phyloP scores from a whole-genome alignment of 108 stramenopile species.

The Mediolabrus comicus region DNA sequence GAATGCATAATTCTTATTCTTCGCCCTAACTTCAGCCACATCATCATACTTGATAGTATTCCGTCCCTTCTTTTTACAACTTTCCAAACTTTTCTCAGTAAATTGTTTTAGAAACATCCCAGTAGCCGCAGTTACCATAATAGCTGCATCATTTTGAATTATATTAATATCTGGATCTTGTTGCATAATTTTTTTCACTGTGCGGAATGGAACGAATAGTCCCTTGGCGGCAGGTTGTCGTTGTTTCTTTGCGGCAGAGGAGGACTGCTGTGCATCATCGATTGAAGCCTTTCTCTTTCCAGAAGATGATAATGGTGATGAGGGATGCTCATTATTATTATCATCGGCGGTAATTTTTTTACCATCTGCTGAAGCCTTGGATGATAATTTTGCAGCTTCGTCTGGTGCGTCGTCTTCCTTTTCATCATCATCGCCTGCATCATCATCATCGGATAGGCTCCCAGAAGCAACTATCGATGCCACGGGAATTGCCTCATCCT shows the following conservation, averaged over 20 bases:
- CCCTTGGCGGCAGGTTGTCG: slow-evolving; percentile 62
- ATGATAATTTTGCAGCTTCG: not conserved
- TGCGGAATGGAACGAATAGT: slow-evolving; percentile 78
- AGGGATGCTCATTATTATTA: too few species aligned
- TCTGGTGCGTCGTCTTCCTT: not conserved
- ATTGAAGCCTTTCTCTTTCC: not conserved
- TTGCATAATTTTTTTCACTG: slow-evolving; percentile 85
- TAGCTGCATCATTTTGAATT: slow-evolving; percentile 88
- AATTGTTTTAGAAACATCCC: slow-evolving; percentile 77
- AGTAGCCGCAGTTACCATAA: slow-evolving; percentile 71
- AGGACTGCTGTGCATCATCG: slow-evolving; percentile 1
- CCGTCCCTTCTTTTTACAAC: slow-evolving; percentile 65
- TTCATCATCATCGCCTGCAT: slow-evolving; percentile 1
- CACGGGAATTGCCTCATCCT: slow-evolving; percentile 10
- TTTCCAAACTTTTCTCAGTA: slow-evolving; percentile 65
- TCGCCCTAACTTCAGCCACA: slow-evolving; percentile 80
- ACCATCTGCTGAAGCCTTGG: not conserved
- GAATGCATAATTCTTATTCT: slow-evolving; percentile 63
- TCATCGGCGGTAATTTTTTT: not conserved
- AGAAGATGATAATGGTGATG: not conserved
- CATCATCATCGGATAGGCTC: not conserved
- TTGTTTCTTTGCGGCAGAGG: slow-evolving; percentile 15
- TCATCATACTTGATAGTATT: slow-evolving; percentile 86
- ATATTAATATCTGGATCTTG: slow-evolving; percentile 77
- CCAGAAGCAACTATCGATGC: not conserved